These are phyloP conservation scores for Inosperma sp. DNA, from an alignment of 768 basidiomycete genomes.

Conservation along the genomic window DNA sequence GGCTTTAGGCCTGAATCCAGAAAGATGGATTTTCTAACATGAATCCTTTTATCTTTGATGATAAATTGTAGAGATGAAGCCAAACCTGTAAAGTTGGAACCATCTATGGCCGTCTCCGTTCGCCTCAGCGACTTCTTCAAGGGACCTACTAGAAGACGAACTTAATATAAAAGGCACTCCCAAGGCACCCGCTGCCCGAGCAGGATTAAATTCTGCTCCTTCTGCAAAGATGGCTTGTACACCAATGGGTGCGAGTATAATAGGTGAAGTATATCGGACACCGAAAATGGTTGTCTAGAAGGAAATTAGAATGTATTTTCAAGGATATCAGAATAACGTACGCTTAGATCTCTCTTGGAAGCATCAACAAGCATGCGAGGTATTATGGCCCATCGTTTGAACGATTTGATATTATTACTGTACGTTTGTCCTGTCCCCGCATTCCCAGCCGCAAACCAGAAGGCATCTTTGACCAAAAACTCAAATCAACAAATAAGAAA, in stretches of 20 bases:
- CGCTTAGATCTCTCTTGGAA: conserved; percentile 55
- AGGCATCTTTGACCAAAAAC: conserved; percentile 44
- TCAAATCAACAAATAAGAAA: background rate
- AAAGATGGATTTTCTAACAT: too few relatives aligned
- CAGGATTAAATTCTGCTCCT: conserved; percentile 68
- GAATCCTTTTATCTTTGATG: too few relatives aligned
- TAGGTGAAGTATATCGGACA: conserved; percentile 52
- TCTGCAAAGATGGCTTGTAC: conserved; percentile 70
- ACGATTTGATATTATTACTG: conserved; percentile 56
- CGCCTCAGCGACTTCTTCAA: conserved; percentile 73
- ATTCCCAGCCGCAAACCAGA: conserved; percentile 71
- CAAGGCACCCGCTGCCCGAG: conserved; percentile 57
- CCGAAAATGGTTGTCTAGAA: conserved; percentile 67
- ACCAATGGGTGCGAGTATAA: conserved; percentile 72
- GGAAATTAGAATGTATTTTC: background rate
- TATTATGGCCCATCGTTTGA: conserved; percentile 69
- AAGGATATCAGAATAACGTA: conserved; percentile 23
- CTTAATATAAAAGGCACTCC: conserved; percentile 72
- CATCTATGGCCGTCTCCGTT: conserved; percentile 67
- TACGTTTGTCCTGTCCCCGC: conserved; percentile 71
- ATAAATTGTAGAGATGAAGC: too few relatives aligned
- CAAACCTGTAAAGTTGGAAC: conserved; percentile 80
- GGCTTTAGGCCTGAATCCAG: conserved; percentile 62
- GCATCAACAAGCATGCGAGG: conserved; percentile 72
- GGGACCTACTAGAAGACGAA: conserved; percentile 64